Evolutionary conservation across 176 grass and related monocot species (phyloP).

Genomic region (Raddia distichophylla): DNA sequence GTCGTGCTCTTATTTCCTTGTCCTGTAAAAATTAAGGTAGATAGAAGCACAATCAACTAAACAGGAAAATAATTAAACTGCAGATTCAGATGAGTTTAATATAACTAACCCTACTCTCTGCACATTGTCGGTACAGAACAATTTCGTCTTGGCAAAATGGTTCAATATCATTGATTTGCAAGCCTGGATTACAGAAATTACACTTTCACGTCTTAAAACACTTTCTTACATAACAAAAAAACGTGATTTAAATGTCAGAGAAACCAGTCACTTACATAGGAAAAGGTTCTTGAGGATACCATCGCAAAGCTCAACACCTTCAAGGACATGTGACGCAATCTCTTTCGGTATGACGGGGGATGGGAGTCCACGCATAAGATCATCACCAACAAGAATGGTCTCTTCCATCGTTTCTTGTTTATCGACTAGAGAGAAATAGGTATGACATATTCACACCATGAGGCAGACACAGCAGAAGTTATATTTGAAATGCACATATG

Average conservation of each 20-base stretch:
- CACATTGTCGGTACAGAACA: constrained; percentile 80
- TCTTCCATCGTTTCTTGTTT: constrained; percentile 89
- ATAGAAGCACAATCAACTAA: not conserved
- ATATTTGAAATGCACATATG: not conserved
- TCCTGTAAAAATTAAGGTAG: constrained; percentile 58
- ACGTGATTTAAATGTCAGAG: constrained; percentile 11
- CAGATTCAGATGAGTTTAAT: constrained; percentile 20
- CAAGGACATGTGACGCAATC: constrained; percentile 89
- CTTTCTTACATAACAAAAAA: constrained; percentile 21
- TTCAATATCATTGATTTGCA: constrained; percentile 97
- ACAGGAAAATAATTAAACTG: constrained; percentile 11
- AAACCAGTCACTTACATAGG: constrained; percentile 70
- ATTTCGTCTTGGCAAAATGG: constrained; percentile 99
- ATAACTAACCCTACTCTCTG: constrained; percentile 73
- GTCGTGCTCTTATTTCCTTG: constrained; percentile 77
- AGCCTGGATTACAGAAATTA: constrained; percentile 49
- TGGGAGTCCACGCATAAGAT: constrained; percentile 87
- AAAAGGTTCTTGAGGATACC: constrained; percentile 90
- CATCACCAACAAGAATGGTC: constrained; percentile 88
- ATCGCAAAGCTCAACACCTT: constrained; percentile 93
- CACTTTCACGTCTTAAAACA: constrained; percentile 13
- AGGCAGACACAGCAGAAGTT: constrained; percentile 7
- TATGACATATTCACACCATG: not conserved
- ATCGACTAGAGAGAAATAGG: constrained; percentile 59
- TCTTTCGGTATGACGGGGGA: constrained; percentile 86